Percentiles rank a stretch among this genome's conserved stretches.
These are phyloP conservation scores for Eutypa lata DNA, from an alignment of 2,329 filamentous ascomycete genomes.

Conservation along the genomic window DNA sequence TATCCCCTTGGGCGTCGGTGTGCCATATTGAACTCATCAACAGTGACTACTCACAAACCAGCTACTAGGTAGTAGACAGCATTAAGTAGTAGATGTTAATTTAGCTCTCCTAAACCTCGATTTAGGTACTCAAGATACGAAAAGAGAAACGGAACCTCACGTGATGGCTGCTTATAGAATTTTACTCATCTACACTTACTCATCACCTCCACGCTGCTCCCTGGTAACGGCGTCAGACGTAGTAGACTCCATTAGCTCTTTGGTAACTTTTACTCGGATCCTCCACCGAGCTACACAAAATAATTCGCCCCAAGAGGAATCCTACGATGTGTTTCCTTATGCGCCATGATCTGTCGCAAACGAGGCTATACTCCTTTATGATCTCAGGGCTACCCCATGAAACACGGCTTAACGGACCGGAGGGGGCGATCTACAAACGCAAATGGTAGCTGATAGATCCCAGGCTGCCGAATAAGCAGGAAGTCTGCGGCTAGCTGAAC, in stretches of 20 bases:
- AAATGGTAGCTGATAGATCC: neutral
- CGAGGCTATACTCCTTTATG: neutral
- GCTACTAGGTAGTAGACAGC: too few species aligned
- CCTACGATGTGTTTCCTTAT: too few species aligned
- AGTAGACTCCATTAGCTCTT: neutral
- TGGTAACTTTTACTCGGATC: neutral
- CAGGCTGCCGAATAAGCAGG: neutral
- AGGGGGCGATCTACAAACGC: neutral
- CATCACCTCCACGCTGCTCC: neutral
- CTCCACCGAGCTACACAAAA: neutral
- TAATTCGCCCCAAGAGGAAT: too few species aligned
- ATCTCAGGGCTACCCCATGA: neutral
- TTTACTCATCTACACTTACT: neutral
- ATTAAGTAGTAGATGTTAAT: too few species aligned
- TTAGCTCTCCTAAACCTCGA: too few species aligned
- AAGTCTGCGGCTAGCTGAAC: neutral
- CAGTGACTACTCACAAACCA: too few species aligned
- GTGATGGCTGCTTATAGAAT: too few species aligned
- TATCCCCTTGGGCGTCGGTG: too few species aligned
- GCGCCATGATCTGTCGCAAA: neutral
- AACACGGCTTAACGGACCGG: neutral
- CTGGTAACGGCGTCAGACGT: neutral
- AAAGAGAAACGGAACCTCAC: too few species aligned
- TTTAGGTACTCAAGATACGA: too few species aligned
- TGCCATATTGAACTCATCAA: too few species aligned